These are phyloP conservation scores for Grigorovia transvaalensis DNA, from an alignment of 805 yeast species.

Conservation along the genomic window DNA sequence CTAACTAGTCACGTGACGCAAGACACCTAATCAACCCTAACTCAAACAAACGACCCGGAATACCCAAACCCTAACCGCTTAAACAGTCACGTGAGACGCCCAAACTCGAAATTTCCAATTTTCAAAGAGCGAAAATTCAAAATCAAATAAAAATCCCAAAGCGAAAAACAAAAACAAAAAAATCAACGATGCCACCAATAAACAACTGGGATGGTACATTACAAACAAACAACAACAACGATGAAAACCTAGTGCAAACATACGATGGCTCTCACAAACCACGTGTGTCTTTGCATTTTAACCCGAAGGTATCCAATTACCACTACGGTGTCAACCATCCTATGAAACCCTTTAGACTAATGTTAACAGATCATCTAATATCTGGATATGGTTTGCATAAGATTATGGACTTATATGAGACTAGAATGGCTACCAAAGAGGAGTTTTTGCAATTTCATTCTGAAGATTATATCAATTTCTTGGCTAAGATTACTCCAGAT, in stretches of 20 bases:
- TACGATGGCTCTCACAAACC: conserved; percentile 34
- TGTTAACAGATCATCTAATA: conserved; percentile 89
- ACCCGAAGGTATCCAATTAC: conserved; percentile 66
- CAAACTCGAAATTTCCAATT: no score
- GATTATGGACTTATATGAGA: conserved; percentile 80
- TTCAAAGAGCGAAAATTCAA: no score
- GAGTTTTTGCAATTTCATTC: conserved; percentile 79
- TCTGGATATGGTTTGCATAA: conserved; percentile 77
- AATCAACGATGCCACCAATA: neutral
- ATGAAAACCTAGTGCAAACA: neutral
- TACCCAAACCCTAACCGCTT: no score
- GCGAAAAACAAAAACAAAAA: no score
- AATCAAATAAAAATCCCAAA: no score
- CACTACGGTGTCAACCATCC: conserved; percentile 94
- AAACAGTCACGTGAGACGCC: no score
- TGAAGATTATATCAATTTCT: conserved; percentile 73
- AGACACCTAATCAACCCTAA: no score
- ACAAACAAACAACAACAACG: neutral
- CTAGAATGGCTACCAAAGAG: conserved; percentile 70
- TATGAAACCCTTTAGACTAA: conserved; percentile 93
- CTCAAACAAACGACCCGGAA: no score
- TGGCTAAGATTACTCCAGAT: conserved; percentile 69
- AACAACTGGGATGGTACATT: neutral
- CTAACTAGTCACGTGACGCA: no score
- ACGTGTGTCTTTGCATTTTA: conserved; percentile 78